Conservation (phyloP, 1,284 basidiomycete species). For the Cryptococcus sp. region DNA sequence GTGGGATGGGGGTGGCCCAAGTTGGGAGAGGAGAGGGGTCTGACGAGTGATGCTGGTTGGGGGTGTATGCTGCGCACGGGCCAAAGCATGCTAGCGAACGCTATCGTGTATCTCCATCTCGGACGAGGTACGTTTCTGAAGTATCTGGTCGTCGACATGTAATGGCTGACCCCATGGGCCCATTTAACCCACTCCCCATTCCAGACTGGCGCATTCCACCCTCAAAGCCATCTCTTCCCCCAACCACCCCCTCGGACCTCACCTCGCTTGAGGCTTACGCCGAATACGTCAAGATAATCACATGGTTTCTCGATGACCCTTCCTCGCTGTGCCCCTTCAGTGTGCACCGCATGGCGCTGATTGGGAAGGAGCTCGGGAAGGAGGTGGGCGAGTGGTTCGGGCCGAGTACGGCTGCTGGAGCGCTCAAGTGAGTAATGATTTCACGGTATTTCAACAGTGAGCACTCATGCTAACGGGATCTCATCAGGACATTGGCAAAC, state of each 20-base stretch:
- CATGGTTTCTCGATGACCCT: constrained; percentile 93
- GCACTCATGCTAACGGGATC: not conserved
- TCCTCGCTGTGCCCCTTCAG: constrained; percentile 86
- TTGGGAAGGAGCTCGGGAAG: constrained; percentile 91
- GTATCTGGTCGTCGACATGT: no score
- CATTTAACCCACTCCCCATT: not conserved
- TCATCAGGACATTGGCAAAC: constrained; percentile 65
- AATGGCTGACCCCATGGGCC: no score
- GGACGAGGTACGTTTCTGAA: constrained; percentile 66
- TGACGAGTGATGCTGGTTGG: constrained; percentile 95
- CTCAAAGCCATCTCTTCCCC: constrained; percentile 17
- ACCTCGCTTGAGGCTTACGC: constrained; percentile 43
- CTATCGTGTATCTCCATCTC: constrained; percentile 75
- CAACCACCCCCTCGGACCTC: constrained; percentile 19
- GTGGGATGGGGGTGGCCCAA: constrained; percentile 48
- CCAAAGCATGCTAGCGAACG: constrained; percentile 86
- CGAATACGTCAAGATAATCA: constrained; percentile 78
- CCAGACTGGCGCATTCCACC: constrained; percentile 72
- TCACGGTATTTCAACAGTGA: no score
- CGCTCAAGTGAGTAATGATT: constrained; percentile 67
- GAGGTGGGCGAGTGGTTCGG: constrained; percentile 98
- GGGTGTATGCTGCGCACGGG: constrained; percentile 97
- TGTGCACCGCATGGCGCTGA: constrained; percentile 91
- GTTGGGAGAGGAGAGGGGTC: constrained; percentile 61
- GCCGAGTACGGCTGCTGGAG: constrained; percentile 92